Percentiles rank a stretch among this genome's conserved stretches.
phyloP scores from a whole-genome alignment of 179 eudicot genomes.

The Sideroxylon spinosum region DNA sequence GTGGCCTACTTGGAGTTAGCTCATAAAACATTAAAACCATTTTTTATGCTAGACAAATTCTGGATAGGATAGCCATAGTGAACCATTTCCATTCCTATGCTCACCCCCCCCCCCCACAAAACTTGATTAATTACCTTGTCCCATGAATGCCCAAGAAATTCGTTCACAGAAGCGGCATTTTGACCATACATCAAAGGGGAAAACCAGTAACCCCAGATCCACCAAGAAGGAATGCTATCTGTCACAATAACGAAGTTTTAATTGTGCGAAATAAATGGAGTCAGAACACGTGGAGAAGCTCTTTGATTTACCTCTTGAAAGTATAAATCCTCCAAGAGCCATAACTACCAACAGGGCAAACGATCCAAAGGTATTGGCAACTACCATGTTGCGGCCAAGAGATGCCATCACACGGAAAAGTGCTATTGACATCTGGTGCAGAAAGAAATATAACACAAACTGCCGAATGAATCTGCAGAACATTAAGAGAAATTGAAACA shows the following conservation, averaged over 20 bases:
- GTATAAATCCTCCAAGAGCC: conserved; percentile 80
- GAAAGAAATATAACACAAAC: conserved; percentile 54
- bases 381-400: conserved; percentile 68
- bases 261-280: conserved; percentile 4
- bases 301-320: conserved; percentile 52
- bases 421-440: conserved; percentile 76
- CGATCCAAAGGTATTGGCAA: conserved; percentile 83
- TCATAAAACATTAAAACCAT: too few relatives aligned
- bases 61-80: not conserved
- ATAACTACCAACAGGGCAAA: conserved; percentile 77
- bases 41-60: too few relatives aligned
- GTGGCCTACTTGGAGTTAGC: not conserved
- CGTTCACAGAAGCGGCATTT: conserved; percentile 91
- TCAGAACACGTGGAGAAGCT: conserved; percentile 7
- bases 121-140: conserved; percentile 46
- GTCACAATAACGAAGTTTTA: conserved; percentile 21
- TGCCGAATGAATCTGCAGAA: conserved; percentile 58
- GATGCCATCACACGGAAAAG: conserved; percentile 78
- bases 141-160: conserved; percentile 87
- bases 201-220: conserved; percentile 96
- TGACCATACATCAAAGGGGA: conserved; percentile 99
- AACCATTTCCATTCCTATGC: not conserved
- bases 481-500: conserved; percentile 5
- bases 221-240: conserved; percentile 84
- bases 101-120: too few relatives aligned